Evolutionary conservation across 2,329 filamentous ascomycete species (phyloP), one percentile per base, ranked within the genome.

Genomic region (Aspergillus sp.): DNA sequence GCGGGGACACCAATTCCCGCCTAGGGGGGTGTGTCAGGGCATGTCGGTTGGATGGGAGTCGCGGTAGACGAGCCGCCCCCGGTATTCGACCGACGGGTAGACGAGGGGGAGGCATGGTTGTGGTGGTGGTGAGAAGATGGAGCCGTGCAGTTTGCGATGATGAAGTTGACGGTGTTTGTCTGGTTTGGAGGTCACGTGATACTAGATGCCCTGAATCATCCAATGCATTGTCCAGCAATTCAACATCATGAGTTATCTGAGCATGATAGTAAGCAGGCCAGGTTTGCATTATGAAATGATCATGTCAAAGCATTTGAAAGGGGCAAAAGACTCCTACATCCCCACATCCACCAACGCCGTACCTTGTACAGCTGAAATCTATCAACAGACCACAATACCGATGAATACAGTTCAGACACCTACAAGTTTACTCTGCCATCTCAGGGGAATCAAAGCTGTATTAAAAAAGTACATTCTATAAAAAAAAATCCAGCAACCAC

Each of bases 1-100:
- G 67, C 48, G 73, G 65, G 41, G 79, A 73, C 59, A 84, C 65
- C 54, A 83, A 74, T 47, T 79, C 76, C 45, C 80, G 76, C 40
- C 74, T 76, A n/a, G 35, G 35, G 80, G 19, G 63, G 60, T 35
- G 61, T 60, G 33, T 62, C 60, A 30, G 51, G 54, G 20, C 48
- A 42, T 53, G 47, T 6, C 47, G 51, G 56, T 68, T 30, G 26
- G 26, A 69, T 2, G 69, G 71, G 14, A 71, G 67, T 16, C 69
- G 64, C 20, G 73, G 59, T 24, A 69, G 71, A 35, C 72, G 70
- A n/a, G 61, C 50, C 35, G 68, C 60, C 52, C 62, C 60, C 45
- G 69, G 64, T 73, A 76, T 73, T 63, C 75, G 73, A 54, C 70
- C 62, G 33, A 70, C 52, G 42, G 64, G 59, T 32, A 66, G 52